phyloP scores from a whole-genome alignment of 1,139 yeast species.

The Geotrichum restrictum region DNA sequence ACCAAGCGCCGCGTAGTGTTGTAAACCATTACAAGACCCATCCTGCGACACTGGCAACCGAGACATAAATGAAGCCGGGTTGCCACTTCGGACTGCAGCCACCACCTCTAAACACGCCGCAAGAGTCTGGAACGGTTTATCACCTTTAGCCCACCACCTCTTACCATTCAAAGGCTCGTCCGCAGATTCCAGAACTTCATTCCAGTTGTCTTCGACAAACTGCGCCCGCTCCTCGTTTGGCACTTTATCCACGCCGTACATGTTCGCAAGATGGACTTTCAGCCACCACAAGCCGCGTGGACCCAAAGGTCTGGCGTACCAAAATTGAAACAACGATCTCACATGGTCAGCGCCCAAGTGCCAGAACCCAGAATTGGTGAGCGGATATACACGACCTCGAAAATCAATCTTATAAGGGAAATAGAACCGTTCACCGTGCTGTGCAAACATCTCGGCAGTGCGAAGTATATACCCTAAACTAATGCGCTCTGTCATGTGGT shows the following conservation, averaged over 20 bases:
- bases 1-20: constrained; percentile 72
- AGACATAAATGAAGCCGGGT: constrained; percentile 40
- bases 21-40: constrained; percentile 73
- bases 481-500: constrained; percentile 59
- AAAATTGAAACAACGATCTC: constrained; percentile 58
- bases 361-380: constrained; percentile 53
- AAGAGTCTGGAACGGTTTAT: constrained; percentile 67
- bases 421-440: constrained; percentile 58
- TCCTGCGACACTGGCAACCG: constrained; percentile 67
- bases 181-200: constrained; percentile 50
- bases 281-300: constrained; percentile 57
- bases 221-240: constrained; percentile 52
- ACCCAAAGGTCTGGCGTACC: constrained; percentile 63
- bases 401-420: constrained; percentile 82
- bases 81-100: constrained; percentile 18
- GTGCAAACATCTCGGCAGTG: constrained; percentile 71
- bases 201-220: constrained; percentile 50
- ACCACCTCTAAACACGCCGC: constrained; percentile 58
- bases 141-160: constrained; percentile 60
- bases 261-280: constrained; percentile 63
- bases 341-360: constrained; percentile 65
- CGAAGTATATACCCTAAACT: constrained; percentile 52
- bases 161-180: constrained; percentile 44
- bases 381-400: constrained; percentile 83
- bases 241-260: constrained; percentile 60